These are phyloP conservation scores for Ogataea haglerorum DNA, from an alignment of 805 yeast species.

Conservation along the genomic window DNA sequence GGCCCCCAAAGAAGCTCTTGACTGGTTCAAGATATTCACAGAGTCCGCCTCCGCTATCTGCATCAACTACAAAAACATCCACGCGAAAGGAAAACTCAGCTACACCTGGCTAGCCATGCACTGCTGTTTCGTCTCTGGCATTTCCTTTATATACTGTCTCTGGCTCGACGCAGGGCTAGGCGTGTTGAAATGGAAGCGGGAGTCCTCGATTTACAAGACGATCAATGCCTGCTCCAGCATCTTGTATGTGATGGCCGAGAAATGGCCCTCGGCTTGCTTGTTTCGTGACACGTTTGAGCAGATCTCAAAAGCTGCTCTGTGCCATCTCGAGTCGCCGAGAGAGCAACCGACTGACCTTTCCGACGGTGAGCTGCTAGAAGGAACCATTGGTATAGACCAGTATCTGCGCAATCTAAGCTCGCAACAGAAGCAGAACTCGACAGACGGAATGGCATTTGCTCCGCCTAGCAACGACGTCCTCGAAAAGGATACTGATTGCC, in stretches of 20 bases:
- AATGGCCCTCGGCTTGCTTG: background rate
- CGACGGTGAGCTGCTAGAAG: background rate
- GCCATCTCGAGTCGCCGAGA: background rate
- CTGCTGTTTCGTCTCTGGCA: no score
- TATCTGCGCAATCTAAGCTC: background rate
- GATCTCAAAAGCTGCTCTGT: background rate
- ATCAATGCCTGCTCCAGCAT: constrained; percentile 8
- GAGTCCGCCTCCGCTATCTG: no score
- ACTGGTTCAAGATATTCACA: no score
- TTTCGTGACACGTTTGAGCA: background rate
- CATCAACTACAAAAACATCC: no score
- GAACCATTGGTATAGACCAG: background rate
- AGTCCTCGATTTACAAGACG: constrained; percentile 1
- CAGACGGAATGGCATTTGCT: background rate
- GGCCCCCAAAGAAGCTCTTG: no score
- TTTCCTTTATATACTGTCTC: no score
- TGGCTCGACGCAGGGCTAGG: no score
- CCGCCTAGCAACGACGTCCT: background rate
- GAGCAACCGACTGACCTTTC: no score
- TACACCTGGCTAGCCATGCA: no score
- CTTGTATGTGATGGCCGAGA: background rate
- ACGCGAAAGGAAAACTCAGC: no score
- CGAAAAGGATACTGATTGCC: no score
- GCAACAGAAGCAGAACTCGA: background rate
- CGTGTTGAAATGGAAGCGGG: no score